Percentiles rank a stretch among this genome's conserved stretches.
Conservation (phyloP, 768 basidiomycete species). For the Panaeolus cyanescens region DNA sequence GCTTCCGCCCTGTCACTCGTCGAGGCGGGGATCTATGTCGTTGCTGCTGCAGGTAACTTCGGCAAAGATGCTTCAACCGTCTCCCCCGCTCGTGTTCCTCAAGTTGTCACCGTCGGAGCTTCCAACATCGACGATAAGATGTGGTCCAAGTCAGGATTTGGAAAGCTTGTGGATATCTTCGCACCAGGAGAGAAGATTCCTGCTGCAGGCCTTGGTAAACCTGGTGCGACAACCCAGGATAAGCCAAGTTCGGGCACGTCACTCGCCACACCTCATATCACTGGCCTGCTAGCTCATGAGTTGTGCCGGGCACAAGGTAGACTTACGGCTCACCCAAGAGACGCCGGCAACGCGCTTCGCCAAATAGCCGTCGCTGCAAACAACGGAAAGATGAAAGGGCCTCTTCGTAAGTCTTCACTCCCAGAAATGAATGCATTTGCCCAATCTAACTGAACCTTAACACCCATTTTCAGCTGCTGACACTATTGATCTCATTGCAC, state of each 20-base stretch:
- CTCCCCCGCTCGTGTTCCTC: conserved; percentile 87
- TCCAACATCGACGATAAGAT: conserved; percentile 79
- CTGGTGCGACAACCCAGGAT: conserved; percentile 45
- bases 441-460: no score
- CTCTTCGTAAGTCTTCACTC: no score
- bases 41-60: conserved; percentile 95
- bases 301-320: no score
- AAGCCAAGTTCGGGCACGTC: conserved; percentile 16
- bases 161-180: conserved; percentile 89
- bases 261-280: conserved; percentile 36
- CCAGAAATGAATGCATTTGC: no score
- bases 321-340: no score
- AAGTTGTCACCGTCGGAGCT: conserved; percentile 94
- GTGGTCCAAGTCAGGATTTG: conserved; percentile 92
- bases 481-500: no score
- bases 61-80: conserved; percentile 88
- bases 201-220: conserved; percentile 78
- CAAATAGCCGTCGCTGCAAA: no score
- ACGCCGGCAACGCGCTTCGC: no score
- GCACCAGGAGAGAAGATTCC: conserved; percentile 90
- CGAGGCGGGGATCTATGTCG: conserved; percentile 85
- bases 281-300: conserved; percentile 37
- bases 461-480: no score
- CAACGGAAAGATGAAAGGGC: no score
- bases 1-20: conserved; percentile 85